phyloP scores from a whole-genome alignment of 805 yeast genomes.

The Lachancea fermentati region DNA sequence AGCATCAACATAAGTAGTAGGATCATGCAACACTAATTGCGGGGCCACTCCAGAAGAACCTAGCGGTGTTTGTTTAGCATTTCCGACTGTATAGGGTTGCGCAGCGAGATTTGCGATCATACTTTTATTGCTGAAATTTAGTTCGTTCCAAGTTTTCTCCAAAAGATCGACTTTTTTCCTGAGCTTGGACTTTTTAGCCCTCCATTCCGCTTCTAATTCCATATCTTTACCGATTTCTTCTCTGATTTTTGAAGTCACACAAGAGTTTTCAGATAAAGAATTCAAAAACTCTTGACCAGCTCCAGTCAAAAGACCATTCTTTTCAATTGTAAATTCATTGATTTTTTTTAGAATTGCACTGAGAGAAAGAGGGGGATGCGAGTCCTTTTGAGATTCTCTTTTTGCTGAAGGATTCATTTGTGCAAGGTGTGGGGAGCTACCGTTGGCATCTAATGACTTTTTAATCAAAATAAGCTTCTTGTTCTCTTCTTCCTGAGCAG shows the following conservation, averaged over 20 bases:
- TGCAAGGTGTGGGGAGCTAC: neutral
- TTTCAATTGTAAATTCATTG: slow-evolving; percentile 21
- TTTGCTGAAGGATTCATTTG: neutral
- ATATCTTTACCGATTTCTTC: slow-evolving; percentile 26
- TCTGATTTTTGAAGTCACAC: slow-evolving; percentile 19
- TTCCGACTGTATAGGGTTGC: slow-evolving; percentile 16
- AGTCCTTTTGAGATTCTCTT: slow-evolving; percentile 1
- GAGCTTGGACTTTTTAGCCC: slow-evolving; percentile 15
- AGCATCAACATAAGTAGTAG: slow-evolving; percentile 13
- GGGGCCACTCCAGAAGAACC: slow-evolving; percentile 5
- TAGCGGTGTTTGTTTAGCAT: neutral
- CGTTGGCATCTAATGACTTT: slow-evolving; percentile 13
- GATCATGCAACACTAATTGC: slow-evolving; percentile 18
- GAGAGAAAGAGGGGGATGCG: slow-evolving; percentile 3
- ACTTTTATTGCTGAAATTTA: slow-evolving; percentile 20
- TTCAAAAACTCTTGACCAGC: slow-evolving; percentile 25
- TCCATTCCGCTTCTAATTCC: slow-evolving; percentile 24
- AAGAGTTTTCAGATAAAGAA: slow-evolving; percentile 19
- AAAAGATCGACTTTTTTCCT: slow-evolving; percentile 14
- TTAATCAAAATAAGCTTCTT: slow-evolving; percentile 22
- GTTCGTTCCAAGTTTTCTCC: slow-evolving; percentile 23
- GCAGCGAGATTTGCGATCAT: slow-evolving; percentile 18
- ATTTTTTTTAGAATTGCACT: slow-evolving; percentile 17
- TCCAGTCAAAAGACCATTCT: slow-evolving; percentile 22
- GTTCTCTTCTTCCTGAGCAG: slow-evolving; percentile 18